Percentiles rank a stretch among this genome's conserved stretches.
These are phyloP conservation scores for Cladosporium velox DNA, from an alignment of 2,329 filamentous ascomycete species.

Conservation along the genomic window DNA sequence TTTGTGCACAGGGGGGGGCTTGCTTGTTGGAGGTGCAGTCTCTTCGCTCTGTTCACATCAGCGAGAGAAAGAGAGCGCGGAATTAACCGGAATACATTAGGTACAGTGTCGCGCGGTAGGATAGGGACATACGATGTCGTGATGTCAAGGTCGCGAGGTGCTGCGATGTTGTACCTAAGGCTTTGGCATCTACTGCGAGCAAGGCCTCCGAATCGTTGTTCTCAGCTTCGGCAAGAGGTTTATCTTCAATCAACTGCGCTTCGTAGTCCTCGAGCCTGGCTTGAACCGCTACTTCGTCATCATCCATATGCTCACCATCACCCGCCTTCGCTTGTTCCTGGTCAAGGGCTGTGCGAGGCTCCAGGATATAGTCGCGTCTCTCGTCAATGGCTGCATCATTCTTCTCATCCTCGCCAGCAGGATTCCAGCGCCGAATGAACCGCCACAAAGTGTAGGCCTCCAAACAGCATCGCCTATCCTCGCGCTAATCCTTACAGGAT, in stretches of 20 bases:
- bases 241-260: not conserved
- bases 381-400: not conserved
- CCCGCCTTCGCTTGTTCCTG: constrained; percentile 1
- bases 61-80: not conserved
- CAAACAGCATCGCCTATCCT: not conserved
- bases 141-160: constrained; percentile 4
- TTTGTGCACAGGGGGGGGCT: not conserved
- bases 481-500: not conserved
- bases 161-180: not conserved
- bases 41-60: not conserved
- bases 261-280: not conserved
- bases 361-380: not conserved
- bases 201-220: constrained; percentile 2
- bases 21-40: not conserved
- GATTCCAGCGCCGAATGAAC: not conserved
- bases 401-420: constrained; percentile 5
- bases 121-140: not conserved
- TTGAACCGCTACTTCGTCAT: not conserved
- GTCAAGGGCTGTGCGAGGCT: not conserved
- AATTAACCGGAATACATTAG: not conserved
- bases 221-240: constrained; percentile 2
- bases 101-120: not conserved
- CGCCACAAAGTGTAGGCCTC: constrained; percentile 1
- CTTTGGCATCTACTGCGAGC: not conserved
- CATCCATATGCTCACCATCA: not conserved